phyloP scores from a whole-genome alignment of 2,329 filamentous ascomycete genomes.

The Scorias spongiosa region DNA sequence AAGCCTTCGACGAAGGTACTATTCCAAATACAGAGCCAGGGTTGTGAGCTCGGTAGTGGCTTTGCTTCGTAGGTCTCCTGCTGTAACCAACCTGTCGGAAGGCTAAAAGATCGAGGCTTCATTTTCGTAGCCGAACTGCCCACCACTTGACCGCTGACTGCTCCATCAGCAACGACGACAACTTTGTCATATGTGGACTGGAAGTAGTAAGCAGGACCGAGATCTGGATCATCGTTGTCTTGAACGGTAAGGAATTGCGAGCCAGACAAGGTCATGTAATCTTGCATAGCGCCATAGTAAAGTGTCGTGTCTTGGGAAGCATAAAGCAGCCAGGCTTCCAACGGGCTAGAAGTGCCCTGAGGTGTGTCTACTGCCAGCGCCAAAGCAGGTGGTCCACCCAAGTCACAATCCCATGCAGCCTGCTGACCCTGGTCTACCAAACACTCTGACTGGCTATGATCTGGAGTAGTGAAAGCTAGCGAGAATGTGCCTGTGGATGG shows the following conservation, averaged over 20 bases:
- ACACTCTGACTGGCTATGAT: slow-evolving; percentile 39
- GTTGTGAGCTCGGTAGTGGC: slow-evolving; percentile 19
- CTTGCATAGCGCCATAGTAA: slow-evolving; percentile 17
- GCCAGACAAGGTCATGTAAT: slow-evolving; percentile 23
- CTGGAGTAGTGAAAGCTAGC: slow-evolving; percentile 38
- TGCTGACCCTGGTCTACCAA: slow-evolving; percentile 40
- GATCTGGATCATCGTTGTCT: slow-evolving; percentile 39
- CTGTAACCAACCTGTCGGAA: slow-evolving; percentile 13
- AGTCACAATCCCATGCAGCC: slow-evolving; percentile 49
- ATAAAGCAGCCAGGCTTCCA: background rate
- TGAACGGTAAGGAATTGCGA: slow-evolving; percentile 36
- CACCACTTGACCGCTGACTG: slow-evolving; percentile 11
- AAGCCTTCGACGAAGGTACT: slow-evolving; percentile 51
- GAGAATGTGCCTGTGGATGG: slow-evolving; percentile 41
- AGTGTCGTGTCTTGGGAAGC: slow-evolving; percentile 12
- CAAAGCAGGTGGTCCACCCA: slow-evolving; percentile 20
- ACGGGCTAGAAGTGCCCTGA: slow-evolving; percentile 3
- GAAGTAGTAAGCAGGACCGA: slow-evolving; percentile 51
- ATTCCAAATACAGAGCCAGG: slow-evolving; percentile 60
- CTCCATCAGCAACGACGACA: slow-evolving; percentile 35
- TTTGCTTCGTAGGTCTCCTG: slow-evolving; percentile 33
- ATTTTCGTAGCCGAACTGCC: background rate
- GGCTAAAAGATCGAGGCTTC: slow-evolving; percentile 1
- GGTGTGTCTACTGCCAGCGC: slow-evolving; percentile 15
- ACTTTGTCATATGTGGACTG: slow-evolving; percentile 48